Percentiles rank a stretch among this genome's conserved stretches.
These are phyloP conservation scores for Batrachochytrium dendrobatidis DNA, from an alignment of 371 early-diverging fungal genomes.

Conservation along the genomic window DNA sequence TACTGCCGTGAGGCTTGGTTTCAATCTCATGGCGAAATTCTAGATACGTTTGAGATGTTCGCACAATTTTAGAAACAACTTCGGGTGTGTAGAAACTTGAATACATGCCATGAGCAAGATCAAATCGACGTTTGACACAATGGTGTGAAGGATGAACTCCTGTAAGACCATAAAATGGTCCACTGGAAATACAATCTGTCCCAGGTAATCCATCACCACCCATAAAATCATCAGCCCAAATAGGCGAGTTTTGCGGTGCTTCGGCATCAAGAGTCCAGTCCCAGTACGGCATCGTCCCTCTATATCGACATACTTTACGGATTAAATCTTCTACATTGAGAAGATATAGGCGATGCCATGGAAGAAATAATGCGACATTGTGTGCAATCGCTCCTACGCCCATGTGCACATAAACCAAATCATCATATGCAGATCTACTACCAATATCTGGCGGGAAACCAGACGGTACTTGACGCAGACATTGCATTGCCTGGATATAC, in stretches of 20 bases:
- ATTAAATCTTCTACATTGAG: slow-evolving; percentile 14
- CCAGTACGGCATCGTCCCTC: slow-evolving; percentile 25
- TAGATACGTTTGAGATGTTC: slow-evolving; percentile 6
- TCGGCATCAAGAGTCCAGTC: slow-evolving; percentile 27
- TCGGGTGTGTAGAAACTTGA: background rate
- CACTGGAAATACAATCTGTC: slow-evolving; percentile 2
- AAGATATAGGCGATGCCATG: slow-evolving; percentile 27
- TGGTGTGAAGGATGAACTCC: background rate
- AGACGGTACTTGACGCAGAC: slow-evolving; percentile 5
- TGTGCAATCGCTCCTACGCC: too few species aligned
- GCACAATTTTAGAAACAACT: background rate
- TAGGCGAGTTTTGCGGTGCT: slow-evolving; percentile 17
- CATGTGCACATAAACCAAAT: too few species aligned
- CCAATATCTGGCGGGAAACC: background rate
- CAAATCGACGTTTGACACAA: background rate
- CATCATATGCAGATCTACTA: slow-evolving; percentile 5
- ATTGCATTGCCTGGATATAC: slow-evolving; percentile 5
- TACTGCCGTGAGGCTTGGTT: slow-evolving; percentile 17
- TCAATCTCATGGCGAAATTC: slow-evolving; percentile 14
- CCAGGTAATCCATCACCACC: slow-evolving; percentile 6
- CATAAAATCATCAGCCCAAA: background rate
- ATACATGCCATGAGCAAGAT: background rate
- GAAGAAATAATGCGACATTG: too few species aligned
- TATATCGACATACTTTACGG: background rate
- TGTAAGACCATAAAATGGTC: background rate